Conservation (phyloP, 2,329 filamentous ascomycete species). For the Diaporthe citri region DNA sequence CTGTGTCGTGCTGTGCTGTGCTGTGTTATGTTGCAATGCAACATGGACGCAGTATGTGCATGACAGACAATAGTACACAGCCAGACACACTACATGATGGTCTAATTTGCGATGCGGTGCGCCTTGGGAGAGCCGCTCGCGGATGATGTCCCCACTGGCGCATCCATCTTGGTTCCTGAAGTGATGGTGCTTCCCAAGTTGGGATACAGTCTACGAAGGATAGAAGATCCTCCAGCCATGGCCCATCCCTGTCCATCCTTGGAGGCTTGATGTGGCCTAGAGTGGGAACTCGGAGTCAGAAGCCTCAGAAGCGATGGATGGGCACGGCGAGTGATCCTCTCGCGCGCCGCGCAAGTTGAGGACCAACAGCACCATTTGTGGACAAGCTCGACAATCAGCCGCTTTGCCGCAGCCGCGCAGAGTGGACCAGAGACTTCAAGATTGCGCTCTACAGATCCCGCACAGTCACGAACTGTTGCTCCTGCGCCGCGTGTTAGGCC, state of each 20-base stretch:
- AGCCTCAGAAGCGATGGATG: slow-evolving; percentile 13
- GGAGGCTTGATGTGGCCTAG: slow-evolving; percentile 6
- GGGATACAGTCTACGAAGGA: slow-evolving; percentile 7
- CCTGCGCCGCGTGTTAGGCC: not conserved
- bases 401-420: slow-evolving; percentile 33
- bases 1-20: slow-evolving; percentile 8
- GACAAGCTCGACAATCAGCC: slow-evolving; percentile 11
- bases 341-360: not conserved
- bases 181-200: slow-evolving; percentile 8
- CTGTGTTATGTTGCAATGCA: slow-evolving; percentile 22
- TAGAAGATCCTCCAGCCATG: not conserved
- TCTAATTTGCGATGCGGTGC: slow-evolving; percentile 1
- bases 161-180: slow-evolving; percentile 9
- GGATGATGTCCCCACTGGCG: slow-evolving; percentile 2
- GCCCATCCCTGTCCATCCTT: slow-evolving; percentile 15
- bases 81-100: not conserved
- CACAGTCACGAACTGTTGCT: not conserved
- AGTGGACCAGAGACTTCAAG: not conserved
- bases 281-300: not conserved
- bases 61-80: not conserved
- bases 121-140: not conserved
- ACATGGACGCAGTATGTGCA: slow-evolving; percentile 7
- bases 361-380: not conserved
- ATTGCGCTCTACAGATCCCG: not conserved
- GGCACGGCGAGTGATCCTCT: slow-evolving; percentile 12